A percentile compares a stretch with the other conserved stretches of the same genome.
Evolutionary conservation across 345 rosid species (phyloP).

Genomic region (Capsella bursapastoris): DNA sequence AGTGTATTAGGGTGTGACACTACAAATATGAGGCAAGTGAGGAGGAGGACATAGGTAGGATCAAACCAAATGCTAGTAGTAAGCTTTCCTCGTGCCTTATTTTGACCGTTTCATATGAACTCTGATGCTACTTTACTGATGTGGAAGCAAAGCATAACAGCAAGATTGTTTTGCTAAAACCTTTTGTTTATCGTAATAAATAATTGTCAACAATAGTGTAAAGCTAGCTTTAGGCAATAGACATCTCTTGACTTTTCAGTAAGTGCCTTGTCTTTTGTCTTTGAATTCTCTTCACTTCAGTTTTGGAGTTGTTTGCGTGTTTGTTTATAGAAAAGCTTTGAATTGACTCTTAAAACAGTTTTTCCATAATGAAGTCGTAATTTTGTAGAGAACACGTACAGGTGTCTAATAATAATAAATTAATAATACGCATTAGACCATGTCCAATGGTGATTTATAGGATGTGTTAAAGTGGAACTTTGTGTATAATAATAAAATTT

Average conservation of each 20-base stretch:
- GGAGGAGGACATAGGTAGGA: slow-evolving; percentile 65
- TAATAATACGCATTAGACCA: too few relatives aligned
- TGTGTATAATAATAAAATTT: too few relatives aligned
- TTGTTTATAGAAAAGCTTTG: not conserved
- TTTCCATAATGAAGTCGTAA: not conserved
- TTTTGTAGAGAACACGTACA: too few relatives aligned
- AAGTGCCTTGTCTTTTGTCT: slow-evolving; percentile 21
- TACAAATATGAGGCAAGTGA: slow-evolving; percentile 63
- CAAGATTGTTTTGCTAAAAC: slow-evolving; percentile 14
- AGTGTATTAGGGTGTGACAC: slow-evolving; percentile 69
- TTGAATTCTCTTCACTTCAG: slow-evolving; percentile 23
- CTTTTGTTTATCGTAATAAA: slow-evolving; percentile 8
- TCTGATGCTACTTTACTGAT: slow-evolving; percentile 31
- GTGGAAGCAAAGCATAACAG: slow-evolving; percentile 28
- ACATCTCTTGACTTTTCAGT: slow-evolving; percentile 11
- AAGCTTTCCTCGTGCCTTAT: slow-evolving; percentile 15
- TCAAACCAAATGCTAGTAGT: slow-evolving; percentile 10
- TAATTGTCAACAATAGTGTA: slow-evolving; percentile 33
- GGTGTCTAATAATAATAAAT: too few relatives aligned
- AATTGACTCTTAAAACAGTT: not conserved
- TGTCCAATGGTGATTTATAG: too few relatives aligned
- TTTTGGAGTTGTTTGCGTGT: slow-evolving; percentile 19
- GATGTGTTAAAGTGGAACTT: too few relatives aligned
- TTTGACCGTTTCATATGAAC: slow-evolving; percentile 8
- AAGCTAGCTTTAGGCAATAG: slow-evolving; percentile 35